phyloP scores from a whole-genome alignment of 768 basidiomycete genomes.

The Pleurotus tuber-regium region DNA sequence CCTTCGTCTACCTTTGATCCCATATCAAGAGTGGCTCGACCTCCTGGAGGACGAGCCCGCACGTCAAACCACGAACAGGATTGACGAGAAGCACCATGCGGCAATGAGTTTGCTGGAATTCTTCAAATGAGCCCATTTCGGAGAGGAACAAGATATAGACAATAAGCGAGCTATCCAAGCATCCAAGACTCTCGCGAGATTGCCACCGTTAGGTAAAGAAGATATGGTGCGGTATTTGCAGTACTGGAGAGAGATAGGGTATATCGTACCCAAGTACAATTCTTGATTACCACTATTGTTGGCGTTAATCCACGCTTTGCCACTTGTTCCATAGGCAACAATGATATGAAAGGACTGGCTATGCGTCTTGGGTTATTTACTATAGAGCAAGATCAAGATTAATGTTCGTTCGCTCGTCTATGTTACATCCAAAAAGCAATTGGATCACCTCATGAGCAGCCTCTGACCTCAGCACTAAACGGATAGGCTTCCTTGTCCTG shows the following conservation, averaged over 20 bases:
- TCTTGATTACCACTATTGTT: too few species aligned
- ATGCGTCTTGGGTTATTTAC: too few species aligned
- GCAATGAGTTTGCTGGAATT: neutral
- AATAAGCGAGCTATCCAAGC: neutral
- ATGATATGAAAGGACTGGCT: too few species aligned
- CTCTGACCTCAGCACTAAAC: too few species aligned
- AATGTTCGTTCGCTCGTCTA: too few species aligned
- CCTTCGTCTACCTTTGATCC: constrained; percentile 26
- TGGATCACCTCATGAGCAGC: too few species aligned
- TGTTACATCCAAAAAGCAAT: too few species aligned
- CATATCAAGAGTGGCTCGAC: constrained; percentile 33
- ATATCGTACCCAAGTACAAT: neutral
- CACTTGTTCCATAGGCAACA: too few species aligned
- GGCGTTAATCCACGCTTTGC: too few species aligned
- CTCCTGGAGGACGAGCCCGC: constrained; percentile 16
- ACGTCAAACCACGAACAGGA: neutral
- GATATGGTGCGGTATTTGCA: neutral
- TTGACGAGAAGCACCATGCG: neutral
- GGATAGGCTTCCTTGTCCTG: too few species aligned
- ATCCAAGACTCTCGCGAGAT: neutral
- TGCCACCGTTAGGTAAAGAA: neutral
- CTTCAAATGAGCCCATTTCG: neutral
- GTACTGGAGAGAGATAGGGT: neutral
- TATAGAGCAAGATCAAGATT: too few species aligned
- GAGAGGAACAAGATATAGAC: neutral